These are phyloP conservation scores for Knufia fluminis DNA, from an alignment of 2,329 filamentous ascomycete genomes.

Conservation along the genomic window DNA sequence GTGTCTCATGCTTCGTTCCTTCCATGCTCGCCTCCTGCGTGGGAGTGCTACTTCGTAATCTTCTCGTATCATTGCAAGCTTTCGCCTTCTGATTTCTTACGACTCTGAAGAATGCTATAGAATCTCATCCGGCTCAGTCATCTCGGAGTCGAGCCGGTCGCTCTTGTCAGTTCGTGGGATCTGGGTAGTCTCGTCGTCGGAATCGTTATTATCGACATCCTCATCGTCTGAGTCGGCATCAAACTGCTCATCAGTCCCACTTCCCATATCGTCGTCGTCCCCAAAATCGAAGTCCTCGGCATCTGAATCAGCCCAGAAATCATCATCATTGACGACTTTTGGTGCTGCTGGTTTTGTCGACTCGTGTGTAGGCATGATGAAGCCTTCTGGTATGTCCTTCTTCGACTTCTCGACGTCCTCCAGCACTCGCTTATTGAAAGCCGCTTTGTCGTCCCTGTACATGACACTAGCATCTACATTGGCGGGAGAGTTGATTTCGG, in stretches of 20 bases:
- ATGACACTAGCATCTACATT: conserved; percentile 89
- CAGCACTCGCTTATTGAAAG: conserved; percentile 62
- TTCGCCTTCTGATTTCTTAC: too few relatives aligned
- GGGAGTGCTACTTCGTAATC: too few relatives aligned
- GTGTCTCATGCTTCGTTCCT: neutral
- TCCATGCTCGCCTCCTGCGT: too few relatives aligned
- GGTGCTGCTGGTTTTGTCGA: conserved; percentile 44
- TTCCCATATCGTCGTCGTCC: conserved; percentile 45
- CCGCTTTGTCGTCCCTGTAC: conserved; percentile 61
- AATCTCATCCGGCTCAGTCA: conserved; percentile 18
- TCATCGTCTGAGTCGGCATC: conserved; percentile 6
- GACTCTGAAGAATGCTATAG: too few relatives aligned
- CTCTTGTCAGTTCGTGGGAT: conserved; percentile 13
- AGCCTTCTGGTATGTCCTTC: conserved; percentile 67
- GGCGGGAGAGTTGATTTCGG: conserved; percentile 84
- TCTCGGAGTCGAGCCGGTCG: conserved; percentile 20
- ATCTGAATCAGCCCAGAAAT: conserved; percentile 73
- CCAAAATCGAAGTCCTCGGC: conserved; percentile 49
- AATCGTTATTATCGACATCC: conserved; percentile 44
- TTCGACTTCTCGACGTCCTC: conserved; percentile 65
- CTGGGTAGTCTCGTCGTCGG: conserved; percentile 44
- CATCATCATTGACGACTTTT: conserved; percentile 62
- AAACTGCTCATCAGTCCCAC: conserved; percentile 21
- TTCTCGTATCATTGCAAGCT: too few relatives aligned
- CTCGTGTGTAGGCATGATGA: conserved; percentile 70